Evolutionary conservation across 331 rosid genomes (phyloP), one percentile per base, ranked within the genome.

Genomic region (Telfairia occidentalis): DNA sequence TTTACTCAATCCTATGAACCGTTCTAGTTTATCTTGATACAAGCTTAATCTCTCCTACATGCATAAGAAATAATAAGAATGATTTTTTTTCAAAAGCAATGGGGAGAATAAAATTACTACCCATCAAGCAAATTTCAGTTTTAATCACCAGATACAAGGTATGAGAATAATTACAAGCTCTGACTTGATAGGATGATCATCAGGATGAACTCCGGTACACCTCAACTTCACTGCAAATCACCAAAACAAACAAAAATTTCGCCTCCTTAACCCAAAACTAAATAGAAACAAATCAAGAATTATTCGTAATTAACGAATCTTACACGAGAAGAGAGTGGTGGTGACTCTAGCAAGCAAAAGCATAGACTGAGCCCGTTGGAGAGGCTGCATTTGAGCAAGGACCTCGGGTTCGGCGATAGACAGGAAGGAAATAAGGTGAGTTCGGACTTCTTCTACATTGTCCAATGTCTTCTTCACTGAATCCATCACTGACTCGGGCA

Each of bases 301-400:
- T 2, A n/a, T 42, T 26, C 32, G 19, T 34, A 57, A 79, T 35
- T 57, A 37, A 34, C 11, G 8, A 19, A 59, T 10, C 0, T 75
- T 84, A 93, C 98, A 37, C 7, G 89, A n/a, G 75, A 86, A 85
- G 19, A 95, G 91, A 60, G 87, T 82, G 37, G 96, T 82, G 15
- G 96, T 86, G 89, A 82, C 81, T 69, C 79, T 90, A 79, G 96
- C 82, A 58, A 90, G 80, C 72, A 88, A 32, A 69, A 91, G 90
- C 66, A 91, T 74, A 6, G 96, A 80, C 5, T 88, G 96, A 73
- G 98, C 96, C 4, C 97, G 97, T 53, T 91, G 86, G 35, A 95
- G 86, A 78, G 98, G 96, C 48, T 87, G 87, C 86, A 90, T 58
- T 82, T 91, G 71, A 59, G 92, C 71, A 23, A 95, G 96, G 34